Evolutionary conservation across 768 basidiomycete species (phyloP).

Genomic region (Mycena capillaripes): DNA sequence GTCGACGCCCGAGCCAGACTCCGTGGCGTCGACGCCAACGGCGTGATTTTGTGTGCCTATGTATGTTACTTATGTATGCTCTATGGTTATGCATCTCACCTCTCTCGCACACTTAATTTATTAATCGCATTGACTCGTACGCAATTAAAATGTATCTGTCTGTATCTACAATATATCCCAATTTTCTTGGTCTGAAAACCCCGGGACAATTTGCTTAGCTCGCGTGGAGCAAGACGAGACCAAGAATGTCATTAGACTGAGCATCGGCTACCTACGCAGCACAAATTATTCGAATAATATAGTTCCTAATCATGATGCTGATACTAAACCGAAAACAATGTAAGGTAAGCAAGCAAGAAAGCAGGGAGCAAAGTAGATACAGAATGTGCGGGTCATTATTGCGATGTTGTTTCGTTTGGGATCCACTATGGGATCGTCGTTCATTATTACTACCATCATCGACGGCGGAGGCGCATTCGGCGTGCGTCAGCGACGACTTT

Average conservation of each 20-base stretch:
- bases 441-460: conserved; percentile 12
- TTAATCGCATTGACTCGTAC: conserved; percentile 19
- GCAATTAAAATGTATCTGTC: conserved; percentile 16
- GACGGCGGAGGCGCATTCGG: conserved; percentile 47
- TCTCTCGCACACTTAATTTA: conserved; percentile 15
- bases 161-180: conserved; percentile 1
- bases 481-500: conserved; percentile 80
- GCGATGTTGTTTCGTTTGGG: conserved; percentile 21
- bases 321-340: conserved; percentile 20
- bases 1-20: conserved; percentile 6
- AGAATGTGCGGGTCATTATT: conserved; percentile 18
- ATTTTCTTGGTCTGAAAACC: not conserved
- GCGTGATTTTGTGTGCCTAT: conserved; percentile 2
- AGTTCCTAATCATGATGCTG: not conserved
- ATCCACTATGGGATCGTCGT: conserved; percentile 14
- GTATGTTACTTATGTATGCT: conserved; percentile 11
- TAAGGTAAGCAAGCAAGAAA: conserved; percentile 24
- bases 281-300: conserved; percentile 24
- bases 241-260: conserved; percentile 22
- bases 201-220: not conserved
- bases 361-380: conserved; percentile 23
- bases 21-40: conserved; percentile 13
- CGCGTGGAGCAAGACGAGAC: not conserved
- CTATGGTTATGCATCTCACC: not conserved
- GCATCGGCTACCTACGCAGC: conserved; percentile 24